Conservation (phyloP, 495 filamentous ascomycete genomes). For the Aspergillus coremiiformis region DNA sequence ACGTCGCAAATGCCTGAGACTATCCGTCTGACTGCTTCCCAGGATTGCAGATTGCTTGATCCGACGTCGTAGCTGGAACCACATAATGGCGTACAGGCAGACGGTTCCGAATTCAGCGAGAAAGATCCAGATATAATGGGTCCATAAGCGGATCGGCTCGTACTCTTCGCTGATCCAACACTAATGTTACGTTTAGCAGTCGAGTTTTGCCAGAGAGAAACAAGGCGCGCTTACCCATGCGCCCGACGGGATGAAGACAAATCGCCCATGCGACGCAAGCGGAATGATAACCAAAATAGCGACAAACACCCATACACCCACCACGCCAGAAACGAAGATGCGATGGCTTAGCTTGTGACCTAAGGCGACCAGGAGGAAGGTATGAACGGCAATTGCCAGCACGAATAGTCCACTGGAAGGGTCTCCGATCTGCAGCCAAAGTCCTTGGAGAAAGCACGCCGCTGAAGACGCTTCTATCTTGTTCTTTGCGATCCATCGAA, state of each 20-base stretch:
- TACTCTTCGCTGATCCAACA: constrained; percentile 64
- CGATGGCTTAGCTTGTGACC: constrained; percentile 49
- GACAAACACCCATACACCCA: constrained; percentile 52
- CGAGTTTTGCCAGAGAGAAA: neutral
- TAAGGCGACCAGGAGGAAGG: constrained; percentile 56
- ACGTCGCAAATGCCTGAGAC: constrained; percentile 34
- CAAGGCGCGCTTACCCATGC: constrained; percentile 47
- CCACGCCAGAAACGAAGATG: constrained; percentile 44
- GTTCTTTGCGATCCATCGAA: constrained; percentile 50
- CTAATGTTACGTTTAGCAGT: constrained; percentile 25
- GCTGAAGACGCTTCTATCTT: constrained; percentile 48
- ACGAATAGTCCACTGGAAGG: constrained; percentile 64
- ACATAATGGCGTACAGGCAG: constrained; percentile 57
- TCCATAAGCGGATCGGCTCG: constrained; percentile 55
- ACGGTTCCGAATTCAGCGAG: constrained; percentile 58
- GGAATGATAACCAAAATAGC: constrained; percentile 51
- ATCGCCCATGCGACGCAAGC: constrained; percentile 42
- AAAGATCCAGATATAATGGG: constrained; percentile 79
- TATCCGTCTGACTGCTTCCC: constrained; percentile 31
- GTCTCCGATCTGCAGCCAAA: constrained; percentile 65
- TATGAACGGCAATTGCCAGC: constrained; percentile 61
- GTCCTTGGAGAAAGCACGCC: constrained; percentile 62
- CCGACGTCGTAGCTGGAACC: constrained; percentile 47
- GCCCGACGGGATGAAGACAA: constrained; percentile 54
- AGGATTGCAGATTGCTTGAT: constrained; percentile 36